These are phyloP conservation scores for Rhizoclosmatium sp. DNA, from an alignment of 192 early-diverging fungal species.

Conservation along the genomic window DNA sequence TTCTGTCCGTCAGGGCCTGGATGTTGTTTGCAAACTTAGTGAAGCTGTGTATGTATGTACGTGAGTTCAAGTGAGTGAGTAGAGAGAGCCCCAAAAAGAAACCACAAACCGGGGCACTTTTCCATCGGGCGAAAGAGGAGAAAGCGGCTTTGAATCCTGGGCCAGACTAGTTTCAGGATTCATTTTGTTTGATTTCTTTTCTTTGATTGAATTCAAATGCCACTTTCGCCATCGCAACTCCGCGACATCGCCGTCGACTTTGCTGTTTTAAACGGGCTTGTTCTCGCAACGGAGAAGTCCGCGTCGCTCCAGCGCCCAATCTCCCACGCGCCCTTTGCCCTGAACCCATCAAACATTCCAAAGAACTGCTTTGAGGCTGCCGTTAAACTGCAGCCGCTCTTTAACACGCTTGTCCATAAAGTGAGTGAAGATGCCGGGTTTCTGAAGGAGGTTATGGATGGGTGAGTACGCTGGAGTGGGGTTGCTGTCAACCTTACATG, in stretches of 20 bases:
- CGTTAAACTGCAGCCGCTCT: constrained; percentile 75
- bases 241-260: constrained; percentile 27
- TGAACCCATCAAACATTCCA: constrained; percentile 89
- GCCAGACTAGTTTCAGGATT: not conserved
- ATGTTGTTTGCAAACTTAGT: constrained; percentile 42
- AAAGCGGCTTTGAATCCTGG: not conserved
- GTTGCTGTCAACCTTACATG: too few relatives aligned
- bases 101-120: not conserved
- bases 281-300: not conserved
- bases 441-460: constrained; percentile 73
- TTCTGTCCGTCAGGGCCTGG: constrained; percentile 42
- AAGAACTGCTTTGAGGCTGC: constrained; percentile 75
- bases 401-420: constrained; percentile 82
- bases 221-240: not conserved
- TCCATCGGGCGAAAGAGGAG: not conserved
- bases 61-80: not conserved
- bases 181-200: not conserved
- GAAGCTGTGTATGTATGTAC: not conserved
- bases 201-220: not conserved
- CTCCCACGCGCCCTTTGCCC: constrained; percentile 83
- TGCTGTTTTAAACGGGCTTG: constrained; percentile 19
- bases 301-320: constrained; percentile 25
- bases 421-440: constrained; percentile 81
- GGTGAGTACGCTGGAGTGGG: constrained; percentile 43
- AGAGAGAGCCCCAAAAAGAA: not conserved